phyloP scores from a whole-genome alignment of 1,139 yeast species.

The Hansenula sp. region DNA sequence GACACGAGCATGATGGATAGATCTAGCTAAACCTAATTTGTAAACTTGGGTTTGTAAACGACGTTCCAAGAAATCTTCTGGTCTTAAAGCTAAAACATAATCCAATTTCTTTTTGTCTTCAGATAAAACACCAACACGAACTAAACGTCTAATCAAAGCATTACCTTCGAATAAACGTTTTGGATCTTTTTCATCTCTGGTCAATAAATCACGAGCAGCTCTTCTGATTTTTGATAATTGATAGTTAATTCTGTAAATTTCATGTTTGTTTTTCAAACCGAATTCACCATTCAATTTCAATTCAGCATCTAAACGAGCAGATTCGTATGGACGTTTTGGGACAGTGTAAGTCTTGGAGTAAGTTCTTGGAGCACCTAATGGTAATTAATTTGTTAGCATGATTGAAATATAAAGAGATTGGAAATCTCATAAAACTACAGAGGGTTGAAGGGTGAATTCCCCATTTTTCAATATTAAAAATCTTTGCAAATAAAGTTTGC shows the following conservation, averaged over 20 bases:
- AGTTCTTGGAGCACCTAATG: conserved; percentile 92
- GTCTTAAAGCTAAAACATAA: conserved; percentile 97
- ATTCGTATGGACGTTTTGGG: conserved; percentile 99
- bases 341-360: conserved; percentile 99
- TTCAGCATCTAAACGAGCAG: conserved; percentile 99
- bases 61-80: conserved; percentile 99
- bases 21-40: conserved; percentile 99
- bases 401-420: neutral
- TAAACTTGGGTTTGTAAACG: conserved; percentile 99
- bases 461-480: no score
- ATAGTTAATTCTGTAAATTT: conserved; percentile 97
- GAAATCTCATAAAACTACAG: neutral
- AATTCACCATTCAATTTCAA: conserved; percentile 99
- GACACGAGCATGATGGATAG: conserved; percentile 99
- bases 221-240: conserved; percentile 99
- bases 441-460: neutral
- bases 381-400: conserved; percentile 9
- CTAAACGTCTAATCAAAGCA: conserved; percentile 98
- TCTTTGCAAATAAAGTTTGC: neutral
- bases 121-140: conserved; percentile 96
- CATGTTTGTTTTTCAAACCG: conserved; percentile 99
- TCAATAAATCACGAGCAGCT: conserved; percentile 99
- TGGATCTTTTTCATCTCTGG: conserved; percentile 99
- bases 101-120: conserved; percentile 99
- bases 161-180: conserved; percentile 99